Evolutionary conservation across 305 asterid species (phyloP), one percentile per base, ranked within the genome.

Genomic region (Nicotiana rustica): DNA sequence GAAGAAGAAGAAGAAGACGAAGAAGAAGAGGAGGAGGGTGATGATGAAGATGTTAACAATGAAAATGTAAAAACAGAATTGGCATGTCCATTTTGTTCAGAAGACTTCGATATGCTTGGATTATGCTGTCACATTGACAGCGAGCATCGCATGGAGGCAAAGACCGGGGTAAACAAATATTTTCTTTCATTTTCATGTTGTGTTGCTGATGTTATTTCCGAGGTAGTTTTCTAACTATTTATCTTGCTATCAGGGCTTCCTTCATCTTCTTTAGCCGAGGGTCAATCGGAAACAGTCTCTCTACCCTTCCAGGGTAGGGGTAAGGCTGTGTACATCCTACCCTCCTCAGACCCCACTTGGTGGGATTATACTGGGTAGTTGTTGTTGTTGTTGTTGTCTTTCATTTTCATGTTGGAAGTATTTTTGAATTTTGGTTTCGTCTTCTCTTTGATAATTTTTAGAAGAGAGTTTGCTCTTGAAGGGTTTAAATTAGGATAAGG

Each of bases 81-180:
- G 89, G 95, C 94, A 65, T 95, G 99, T 85, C 99, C 97, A 0
- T 95, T 93, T 85, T 95, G 99, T 87, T 52, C 81, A 3, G 99
- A 95, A 84, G 97, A 95, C 86, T 93, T 92, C 31, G 99, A 95
- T 84, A 92, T 93, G 33, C 90, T 95, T 4, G 99, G 94, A 18
- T 87, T 95, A 86, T 95, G 94, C 85, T 93, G 99, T 89, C 99
- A 95, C 92, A 89, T 95, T 81, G 99, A 95, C 81, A 90, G 93
- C 80, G 97, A 89, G 81, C 99, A 95, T 84, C 95, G 94, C 18
- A 70, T 88, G 88, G 99, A 93, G 88, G 95, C 90, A 73, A 93
- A 89, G 85, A 90, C 94, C 18, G 92, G 92, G 94, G 99, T 95
- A 90, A 25, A 35, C 19, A 61, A 80, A 55, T 61, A 14, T 66